These are phyloP conservation scores for Dictyostelium firmibasis DNA, from an alignment of 78 protist species.

Conservation along the genomic window DNA sequence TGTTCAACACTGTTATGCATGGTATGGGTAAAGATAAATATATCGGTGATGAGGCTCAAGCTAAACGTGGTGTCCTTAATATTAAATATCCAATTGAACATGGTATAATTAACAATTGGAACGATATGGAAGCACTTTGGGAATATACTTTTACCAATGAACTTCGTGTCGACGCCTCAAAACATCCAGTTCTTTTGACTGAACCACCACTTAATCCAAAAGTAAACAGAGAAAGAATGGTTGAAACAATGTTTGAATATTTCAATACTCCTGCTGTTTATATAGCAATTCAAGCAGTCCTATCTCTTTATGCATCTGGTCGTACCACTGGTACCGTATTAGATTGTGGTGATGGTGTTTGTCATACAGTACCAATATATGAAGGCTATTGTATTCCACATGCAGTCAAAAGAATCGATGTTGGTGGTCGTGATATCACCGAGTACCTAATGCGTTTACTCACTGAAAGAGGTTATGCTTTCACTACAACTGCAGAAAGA, in stretches of 20 bases:
- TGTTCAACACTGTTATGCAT: constrained; percentile 61
- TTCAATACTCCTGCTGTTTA: constrained; percentile 96
- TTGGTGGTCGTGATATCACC: constrained; percentile 97
- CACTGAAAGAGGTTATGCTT: constrained; percentile 96
- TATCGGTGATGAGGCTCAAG: constrained; percentile 95
- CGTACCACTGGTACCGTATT: constrained; percentile 97
- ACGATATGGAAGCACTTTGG: constrained; percentile 96
- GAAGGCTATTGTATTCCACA: constrained; percentile 96
- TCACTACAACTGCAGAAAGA: constrained; percentile 97
- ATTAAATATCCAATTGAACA: constrained; percentile 97
- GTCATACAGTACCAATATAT: constrained; percentile 97
- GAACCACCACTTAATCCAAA: constrained; percentile 99
- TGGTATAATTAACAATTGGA: constrained; percentile 97
- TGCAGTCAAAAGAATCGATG: constrained; percentile 91
- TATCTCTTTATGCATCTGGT: constrained; percentile 93
- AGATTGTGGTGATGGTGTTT: constrained; percentile 98
- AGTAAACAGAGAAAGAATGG: constrained; percentile 97
- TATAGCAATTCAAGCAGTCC: constrained; percentile 96
- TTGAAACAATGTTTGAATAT: constrained; percentile 97
- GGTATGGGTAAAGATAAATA: constrained; percentile 90
- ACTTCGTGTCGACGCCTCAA: constrained; percentile 96
- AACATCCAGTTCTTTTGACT: constrained; percentile 97
- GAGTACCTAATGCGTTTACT: constrained; percentile 92
- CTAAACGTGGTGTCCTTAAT: constrained; percentile 90
- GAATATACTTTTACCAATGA: constrained; percentile 97